phyloP scores from a whole-genome alignment of 768 basidiomycete species.

The Dacryopinax primogenitus region DNA sequence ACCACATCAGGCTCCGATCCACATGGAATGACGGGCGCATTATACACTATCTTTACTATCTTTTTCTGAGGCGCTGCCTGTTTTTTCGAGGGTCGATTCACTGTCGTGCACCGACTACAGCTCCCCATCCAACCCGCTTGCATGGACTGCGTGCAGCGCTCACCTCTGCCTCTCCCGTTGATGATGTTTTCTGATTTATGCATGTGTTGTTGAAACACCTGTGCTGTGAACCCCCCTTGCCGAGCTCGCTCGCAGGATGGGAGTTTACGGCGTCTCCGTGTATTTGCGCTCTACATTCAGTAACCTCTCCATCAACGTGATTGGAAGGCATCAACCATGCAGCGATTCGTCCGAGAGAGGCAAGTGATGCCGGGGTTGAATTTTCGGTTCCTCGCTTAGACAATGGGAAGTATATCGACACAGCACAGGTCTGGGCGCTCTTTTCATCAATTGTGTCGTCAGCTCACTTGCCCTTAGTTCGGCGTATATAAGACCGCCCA shows the following conservation, averaged over 20 bases:
- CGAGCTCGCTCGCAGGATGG: not conserved
- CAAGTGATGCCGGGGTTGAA: not conserved
- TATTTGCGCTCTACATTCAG: not conserved
- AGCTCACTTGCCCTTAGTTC: not conserved
- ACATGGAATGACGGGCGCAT: slow-evolving; percentile 2
- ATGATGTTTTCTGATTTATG: not conserved
- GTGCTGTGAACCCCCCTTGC: slow-evolving; percentile 5
- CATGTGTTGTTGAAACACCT: slow-evolving; percentile 4
- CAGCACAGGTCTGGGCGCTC: not conserved
- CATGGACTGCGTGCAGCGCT: slow-evolving; percentile 8
- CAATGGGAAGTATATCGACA: not conserved
- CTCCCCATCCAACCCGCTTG: not conserved
- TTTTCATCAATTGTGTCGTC: not conserved
- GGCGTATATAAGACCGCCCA: not conserved
- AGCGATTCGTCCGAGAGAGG: not conserved
- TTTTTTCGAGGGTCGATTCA: not conserved
- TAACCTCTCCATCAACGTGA: not conserved
- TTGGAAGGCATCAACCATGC: not conserved
- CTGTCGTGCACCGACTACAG: not conserved
- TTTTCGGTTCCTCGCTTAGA: not conserved
- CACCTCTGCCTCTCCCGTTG: not conserved
- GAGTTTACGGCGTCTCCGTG: not conserved
- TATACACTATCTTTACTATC: slow-evolving; percentile 3
- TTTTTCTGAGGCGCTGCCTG: slow-evolving; percentile 1
- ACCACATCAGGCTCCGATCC: not conserved